Base-by-base conservation (phyloP, 2,329 filamentous ascomycete species). In the Aspergillus thermomutatus region DNA sequence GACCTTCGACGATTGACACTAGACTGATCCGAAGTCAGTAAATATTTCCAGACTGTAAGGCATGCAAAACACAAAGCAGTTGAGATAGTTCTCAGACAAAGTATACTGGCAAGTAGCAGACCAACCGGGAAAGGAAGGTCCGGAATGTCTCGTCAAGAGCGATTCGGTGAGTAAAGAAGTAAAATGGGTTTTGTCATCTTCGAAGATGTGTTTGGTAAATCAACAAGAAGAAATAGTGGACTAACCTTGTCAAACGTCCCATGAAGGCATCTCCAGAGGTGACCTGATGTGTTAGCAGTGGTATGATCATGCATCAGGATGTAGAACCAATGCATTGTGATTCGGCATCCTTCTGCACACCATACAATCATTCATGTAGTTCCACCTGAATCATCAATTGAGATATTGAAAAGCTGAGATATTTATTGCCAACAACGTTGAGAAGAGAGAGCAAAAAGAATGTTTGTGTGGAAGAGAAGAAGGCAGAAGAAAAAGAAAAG, bases 21-120 rank as follows among this genome's bases (percentile, higher is more conserved):
- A 14, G 4, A 14, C 43, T 46, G 43, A 46, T 25, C 21, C 41
- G 10, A 46, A 46, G 43, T 46, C 19, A 46, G 43, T 3, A 23
- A 6, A 14, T 46, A 14, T 11, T 46, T 26, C 21, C 34, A 8
- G 43, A 46, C 21, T 37, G 6, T 37, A 17, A 17, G 31, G 14
- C 14, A 37, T 37, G 31, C 31, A 37, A 37, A 37, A 37, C 11
- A 11, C 9, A 46, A 14, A 46, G 11, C 43, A 23, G 50, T 45
- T 40, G 28, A 40, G 54, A 54, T 59, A 60, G 64, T 66, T 73
- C 71, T 87, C 85, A 87, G 84, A 86, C 84, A 83, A 82, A 77
- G 77, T 77, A 80, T 87, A 87, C 85, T 87, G 85, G 85, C 85
- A 84, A 87, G 84, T 87, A 87, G 82, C 85, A 85, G 83, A 81